Conservation (phyloP, 2,329 filamentous ascomycete species). For the Hypoxylon sp. region DNA sequence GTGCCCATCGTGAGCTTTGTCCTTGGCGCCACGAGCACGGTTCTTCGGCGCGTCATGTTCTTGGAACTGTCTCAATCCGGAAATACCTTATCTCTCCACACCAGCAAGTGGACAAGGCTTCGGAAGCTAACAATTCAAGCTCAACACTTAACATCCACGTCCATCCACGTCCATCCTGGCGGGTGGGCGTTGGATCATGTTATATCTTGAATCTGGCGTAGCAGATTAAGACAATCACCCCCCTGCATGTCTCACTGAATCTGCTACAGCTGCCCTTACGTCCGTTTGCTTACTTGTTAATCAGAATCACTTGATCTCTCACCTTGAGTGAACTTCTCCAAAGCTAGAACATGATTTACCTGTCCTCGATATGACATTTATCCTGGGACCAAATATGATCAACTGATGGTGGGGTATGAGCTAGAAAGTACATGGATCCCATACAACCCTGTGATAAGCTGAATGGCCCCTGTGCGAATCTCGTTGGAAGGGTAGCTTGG, state of each 20-base stretch:
- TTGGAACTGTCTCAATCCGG: slow-evolving; percentile 38
- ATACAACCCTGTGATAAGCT: slow-evolving; percentile 43
- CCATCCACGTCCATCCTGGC: too few species aligned
- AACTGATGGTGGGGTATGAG: slow-evolving; percentile 45
- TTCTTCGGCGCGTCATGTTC: slow-evolving; percentile 30
- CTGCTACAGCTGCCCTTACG: slow-evolving; percentile 26
- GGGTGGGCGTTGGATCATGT: slow-evolving; percentile 6
- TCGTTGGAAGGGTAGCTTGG: slow-evolving; percentile 26
- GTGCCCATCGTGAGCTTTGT: slow-evolving; percentile 26
- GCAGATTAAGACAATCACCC: slow-evolving; percentile 18
- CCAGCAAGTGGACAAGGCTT: slow-evolving; percentile 14
- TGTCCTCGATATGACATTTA: slow-evolving; percentile 35
- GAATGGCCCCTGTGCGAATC: slow-evolving; percentile 26
- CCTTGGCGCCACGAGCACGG: slow-evolving; percentile 29
- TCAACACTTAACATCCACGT: slow-evolving; percentile 19
- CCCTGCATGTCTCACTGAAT: slow-evolving; percentile 26
- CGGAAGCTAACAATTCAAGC: slow-evolving; percentile 28
- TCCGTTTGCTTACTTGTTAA: slow-evolving; percentile 12
- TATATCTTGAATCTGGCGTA: slow-evolving; percentile 9
- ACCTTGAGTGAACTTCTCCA: slow-evolving; percentile 15
- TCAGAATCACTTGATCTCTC: slow-evolving; percentile 28
- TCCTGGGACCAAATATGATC: slow-evolving; percentile 41
- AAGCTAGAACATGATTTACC: slow-evolving; percentile 16
- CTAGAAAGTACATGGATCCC: slow-evolving; percentile 34
- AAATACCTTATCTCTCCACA: slow-evolving; percentile 43